These are phyloP conservation scores for Geotrichum reessii DNA, from an alignment of 1,139 yeast genomes.

Conservation along the genomic window DNA sequence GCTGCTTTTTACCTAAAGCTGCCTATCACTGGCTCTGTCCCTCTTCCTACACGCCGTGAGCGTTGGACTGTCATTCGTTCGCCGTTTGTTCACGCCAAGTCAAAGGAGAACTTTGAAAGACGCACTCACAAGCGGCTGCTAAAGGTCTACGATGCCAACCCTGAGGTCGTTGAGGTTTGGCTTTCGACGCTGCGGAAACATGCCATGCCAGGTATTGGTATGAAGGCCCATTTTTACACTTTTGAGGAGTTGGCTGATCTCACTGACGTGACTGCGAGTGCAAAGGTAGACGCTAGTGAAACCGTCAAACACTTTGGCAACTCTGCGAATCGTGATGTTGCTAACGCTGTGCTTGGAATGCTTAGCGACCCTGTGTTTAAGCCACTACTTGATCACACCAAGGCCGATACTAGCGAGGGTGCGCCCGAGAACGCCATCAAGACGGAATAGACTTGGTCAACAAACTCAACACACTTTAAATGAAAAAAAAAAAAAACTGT, in stretches of 20 bases:
- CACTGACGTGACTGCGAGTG: constrained; percentile 17
- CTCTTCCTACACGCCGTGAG: constrained; percentile 66
- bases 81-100: constrained; percentile 91
- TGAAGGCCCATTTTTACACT: constrained; percentile 64
- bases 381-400: constrained; percentile 25
- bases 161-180: constrained; percentile 80
- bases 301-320: constrained; percentile 22
- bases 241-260: constrained; percentile 45
- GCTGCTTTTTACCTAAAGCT: constrained; percentile 87
- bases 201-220: constrained; percentile 74
- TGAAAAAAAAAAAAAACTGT: neutral
- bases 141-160: constrained; percentile 75
- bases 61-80: constrained; percentile 91
- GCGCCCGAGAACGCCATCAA: constrained; percentile 21
- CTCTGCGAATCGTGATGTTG: constrained; percentile 52
- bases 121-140: constrained; percentile 71
- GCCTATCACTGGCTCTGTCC: constrained; percentile 67
- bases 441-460: constrained; percentile 16
- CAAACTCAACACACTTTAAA: neutral
- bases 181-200: constrained; percentile 74
- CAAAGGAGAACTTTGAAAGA: constrained; percentile 92
- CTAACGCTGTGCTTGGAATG: constrained; percentile 66
- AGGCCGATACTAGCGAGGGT: constrained; percentile 20
- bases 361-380: constrained; percentile 59
- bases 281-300: constrained; percentile 5